Base-by-base conservation (phyloP, 805 yeast genomes). In the Saturnispora kantuleensis region DNA sequence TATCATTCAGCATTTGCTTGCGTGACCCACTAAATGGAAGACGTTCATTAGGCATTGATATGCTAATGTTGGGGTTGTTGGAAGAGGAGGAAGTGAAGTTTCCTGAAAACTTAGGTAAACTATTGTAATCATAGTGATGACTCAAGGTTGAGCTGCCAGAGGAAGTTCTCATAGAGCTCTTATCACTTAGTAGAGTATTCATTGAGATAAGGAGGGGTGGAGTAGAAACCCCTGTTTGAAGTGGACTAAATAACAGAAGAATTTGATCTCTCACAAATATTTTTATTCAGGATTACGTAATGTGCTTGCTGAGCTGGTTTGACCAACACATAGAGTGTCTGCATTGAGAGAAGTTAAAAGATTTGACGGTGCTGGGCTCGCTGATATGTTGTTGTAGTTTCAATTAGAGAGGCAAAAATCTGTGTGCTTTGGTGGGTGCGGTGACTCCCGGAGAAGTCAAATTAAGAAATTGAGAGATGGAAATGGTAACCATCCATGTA, bases 11-110 rank as follows among this genome's bases (percentile, higher is more conserved):
- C 35, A 42, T 44, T 8, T 47, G 47, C 34, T 44, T 51, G 28
- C 45, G 31, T 2, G 48, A 41, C 15, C 53, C 47, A 8, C 41
- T 41, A 39, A 52, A 52, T 5, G 55, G 55, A 16, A 51, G 32
- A 10, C 45, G 45, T 5, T 32, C 44, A 26, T 31, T 39, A 10
- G 38, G 26, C 26, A 21, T 21, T 21, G 26, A 21, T 21, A 21
- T 21, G 26, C 26, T 21, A 21, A 21, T 21, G 26, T 21, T 21
- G 6, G 26, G 26, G 26, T 21, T 21, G 26, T 21, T 21, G 26
- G 26, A 21, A 21, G 26, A 21, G 8, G 26, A 4, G 26, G 26
- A 21, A 6, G 26, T 21, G 26, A 21, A 21, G 26, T 21, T 44
- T 12, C 40, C 37, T 13, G 45, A 38, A 36, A 51, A 51, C 10